Base-by-base conservation (phyloP, 352 stramenopile species). In the Phytopythium cucurbitacearum region DNA sequence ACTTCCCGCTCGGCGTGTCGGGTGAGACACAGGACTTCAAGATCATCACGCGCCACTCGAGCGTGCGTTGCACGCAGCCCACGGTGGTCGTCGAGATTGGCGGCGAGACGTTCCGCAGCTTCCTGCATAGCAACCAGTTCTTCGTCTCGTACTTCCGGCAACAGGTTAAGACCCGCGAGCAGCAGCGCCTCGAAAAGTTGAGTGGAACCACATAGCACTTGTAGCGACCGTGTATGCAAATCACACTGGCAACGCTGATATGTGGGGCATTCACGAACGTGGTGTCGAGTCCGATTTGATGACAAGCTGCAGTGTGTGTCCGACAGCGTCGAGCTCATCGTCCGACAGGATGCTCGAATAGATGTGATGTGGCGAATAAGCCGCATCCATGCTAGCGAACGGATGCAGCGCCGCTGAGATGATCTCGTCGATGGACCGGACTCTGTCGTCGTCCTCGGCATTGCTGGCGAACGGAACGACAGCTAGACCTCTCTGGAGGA, bases 61-160 rank as follows among this genome's bases (percentile, higher is more conserved):
- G 77, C 28, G 80, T 89, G 41, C 76, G 76, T 15, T 89, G 77
- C 59, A 87, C 67, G 12, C 56, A 85, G 46, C 75, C 75, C 36
- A 84, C 78, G 10, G 79, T 76, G 41, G 74, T 93, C 28, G 72
- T 93, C 15, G 82, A 93, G 58, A 91, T 93, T 48, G 74, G 80
- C 13, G 82, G 82, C 5, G 80, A 93, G 56, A 85, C 77, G 3
- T 93, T 93, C 55, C 82, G 82, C 34, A 93, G 82, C 56, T 93
- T 93, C 43, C 63, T 93, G 33, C 77, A 80, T 44, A 93, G 82
- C 58, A 87, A 89, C 59, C 77, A 90, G 62, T 93, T 93, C 53
- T 74, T 91, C 54, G 73, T 77, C 7, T 83, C 82, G 28, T 93
- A 87, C 53, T 93, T 90, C 45, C 69, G 73, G 12, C 67, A 89